These are phyloP conservation scores for Neopestalotiopsis clavispora DNA, from an alignment of 2,329 filamentous ascomycete genomes.

Conservation along the genomic window DNA sequence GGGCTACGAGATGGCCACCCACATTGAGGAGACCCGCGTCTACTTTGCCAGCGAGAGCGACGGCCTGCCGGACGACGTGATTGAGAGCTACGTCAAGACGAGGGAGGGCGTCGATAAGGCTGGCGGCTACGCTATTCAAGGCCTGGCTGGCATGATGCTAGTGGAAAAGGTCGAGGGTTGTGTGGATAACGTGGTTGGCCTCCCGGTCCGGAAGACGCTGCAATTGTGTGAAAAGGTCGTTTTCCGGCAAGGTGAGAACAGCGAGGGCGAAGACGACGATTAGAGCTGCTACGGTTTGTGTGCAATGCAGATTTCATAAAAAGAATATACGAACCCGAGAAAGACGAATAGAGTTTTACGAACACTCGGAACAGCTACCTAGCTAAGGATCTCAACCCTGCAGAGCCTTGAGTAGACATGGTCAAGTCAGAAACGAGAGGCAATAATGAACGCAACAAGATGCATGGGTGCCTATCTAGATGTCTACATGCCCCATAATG, in stretches of 20 bases:
- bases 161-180: slow-evolving; percentile 88
- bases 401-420: no score
- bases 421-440: no score
- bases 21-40: slow-evolving; percentile 92
- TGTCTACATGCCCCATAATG: no score
- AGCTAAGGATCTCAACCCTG: no score
- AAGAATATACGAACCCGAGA: no score
- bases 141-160: slow-evolving; percentile 81
- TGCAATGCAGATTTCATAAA: not conserved
- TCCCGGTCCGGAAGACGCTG: slow-evolving; percentile 80
- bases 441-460: no score
- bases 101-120: slow-evolving; percentile 95
- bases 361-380: no score
- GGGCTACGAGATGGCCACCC: slow-evolving; percentile 80
- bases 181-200: slow-evolving; percentile 91
- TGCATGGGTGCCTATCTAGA: no score
- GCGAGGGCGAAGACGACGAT: slow-evolving; percentile 53
- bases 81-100: slow-evolving; percentile 79
- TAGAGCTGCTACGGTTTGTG: slow-evolving; percentile 34
- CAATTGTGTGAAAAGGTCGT: slow-evolving; percentile 89
- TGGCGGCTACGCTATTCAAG: slow-evolving; percentile 93
- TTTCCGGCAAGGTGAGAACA: slow-evolving; percentile 71
- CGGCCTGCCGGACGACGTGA: slow-evolving; percentile 75
- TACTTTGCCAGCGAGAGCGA: slow-evolving; percentile 72
- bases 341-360: no score